Base-by-base conservation (phyloP, 2,329 filamentous ascomycete species). In the Fusarium sp. region DNA sequence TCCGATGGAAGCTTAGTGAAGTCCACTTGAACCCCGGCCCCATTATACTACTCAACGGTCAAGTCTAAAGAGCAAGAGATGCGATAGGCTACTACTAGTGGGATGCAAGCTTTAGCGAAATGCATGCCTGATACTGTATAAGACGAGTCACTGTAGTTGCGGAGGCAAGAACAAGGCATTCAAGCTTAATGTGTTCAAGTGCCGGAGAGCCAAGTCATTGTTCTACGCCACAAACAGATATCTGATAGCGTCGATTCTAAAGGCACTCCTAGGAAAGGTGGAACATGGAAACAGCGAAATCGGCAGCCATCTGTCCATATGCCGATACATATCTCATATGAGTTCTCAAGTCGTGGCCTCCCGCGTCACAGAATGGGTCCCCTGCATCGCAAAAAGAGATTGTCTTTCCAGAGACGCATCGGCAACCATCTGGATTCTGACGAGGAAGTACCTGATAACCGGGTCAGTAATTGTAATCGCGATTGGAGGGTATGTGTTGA, bases 361-460 rank as follows among this genome's bases (percentile, higher is more conserved):
- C 72, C 13, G 61, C 67, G 5, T 74, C 67, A 6, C 72, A 74
- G 47, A 73, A 74, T 47, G 66, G 46, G 12, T 74, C 72, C 4
- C 65, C 71, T 4, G 69, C 45, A 6, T 74, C 64, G 22, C 72
- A 74, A 46, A 73, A 61, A 1, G 71, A 74, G 16, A 71, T 22
- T 7, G 57, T 70, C n/a, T 54, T 73, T 25, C 40, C 25, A 0
- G 55, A 62, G 22, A 69, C 45, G 16, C 46, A 60, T 2, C 63
- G 30, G 4, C 72, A 74, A 6, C 70, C 72, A 6, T 52, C 45
- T 1, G 72, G 65, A 4, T 49, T 69, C 6, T 45, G 37, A 4
- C 72, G 67, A 7, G 72, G 70, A 22, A 74, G 71, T 30, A 74
- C 61, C 69, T 74, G 13, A 1, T 1, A 16, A 20, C 1, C 0